These are phyloP conservation scores for Grosmannia penicillata DNA, from an alignment of 2,329 filamentous ascomycete species.

Conservation along the genomic window DNA sequence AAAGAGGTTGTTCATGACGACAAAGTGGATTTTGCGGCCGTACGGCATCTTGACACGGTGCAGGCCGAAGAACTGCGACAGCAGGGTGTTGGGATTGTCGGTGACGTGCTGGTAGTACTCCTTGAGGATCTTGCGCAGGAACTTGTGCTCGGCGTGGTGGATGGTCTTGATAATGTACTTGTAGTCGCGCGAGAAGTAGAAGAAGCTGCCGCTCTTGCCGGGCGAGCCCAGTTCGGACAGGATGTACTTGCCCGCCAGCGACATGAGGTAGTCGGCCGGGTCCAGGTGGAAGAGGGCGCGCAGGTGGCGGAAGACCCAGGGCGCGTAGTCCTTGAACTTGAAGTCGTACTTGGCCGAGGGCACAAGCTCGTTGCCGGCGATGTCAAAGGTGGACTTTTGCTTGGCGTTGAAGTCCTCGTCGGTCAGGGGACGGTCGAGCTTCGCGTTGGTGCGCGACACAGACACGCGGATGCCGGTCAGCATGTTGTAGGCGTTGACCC, in stretches of 20 bases:
- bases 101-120: constrained; percentile 91
- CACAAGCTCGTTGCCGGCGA: constrained; percentile 92
- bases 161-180: constrained; percentile 99
- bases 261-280: constrained; percentile 96
- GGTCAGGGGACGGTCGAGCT: constrained; percentile 79
- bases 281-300: constrained; percentile 80
- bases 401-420: constrained; percentile 85
- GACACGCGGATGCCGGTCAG: constrained; percentile 95
- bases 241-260: constrained; percentile 95
- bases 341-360: constrained; percentile 99
- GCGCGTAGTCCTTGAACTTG: constrained; percentile 99
- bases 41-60: constrained; percentile 98
- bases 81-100: constrained; percentile 86
- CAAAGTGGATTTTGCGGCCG: constrained; percentile 96
- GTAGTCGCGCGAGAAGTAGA: constrained; percentile 98
- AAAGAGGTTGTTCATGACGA: constrained; percentile 99
- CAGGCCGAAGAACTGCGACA: constrained; percentile 94
- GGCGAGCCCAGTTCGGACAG: constrained; percentile 92
- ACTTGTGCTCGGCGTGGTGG: constrained; percentile 86
- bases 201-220: constrained; percentile 97
- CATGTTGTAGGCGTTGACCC: constrained; percentile 98
- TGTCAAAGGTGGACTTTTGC: constrained; percentile 98
- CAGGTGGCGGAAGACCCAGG: constrained; percentile 93
- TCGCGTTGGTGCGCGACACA: constrained; percentile 91
- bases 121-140: constrained; percentile 66